Conservation (phyloP, 1,284 basidiomycete genomes). For the Ustilago esculenta region DNA sequence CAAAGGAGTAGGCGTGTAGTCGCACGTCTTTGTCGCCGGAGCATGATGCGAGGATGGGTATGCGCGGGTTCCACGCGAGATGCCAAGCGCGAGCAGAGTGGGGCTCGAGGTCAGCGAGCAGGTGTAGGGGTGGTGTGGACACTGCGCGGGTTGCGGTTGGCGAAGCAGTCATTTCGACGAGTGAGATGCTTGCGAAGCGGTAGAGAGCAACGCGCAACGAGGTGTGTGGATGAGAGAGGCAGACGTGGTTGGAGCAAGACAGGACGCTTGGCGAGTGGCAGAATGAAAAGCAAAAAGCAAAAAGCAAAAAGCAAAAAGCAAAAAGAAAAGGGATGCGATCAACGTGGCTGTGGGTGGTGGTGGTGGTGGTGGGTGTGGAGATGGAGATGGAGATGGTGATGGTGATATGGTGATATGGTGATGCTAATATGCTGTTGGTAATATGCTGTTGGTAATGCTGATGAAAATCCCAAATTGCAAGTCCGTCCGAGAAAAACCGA, state of each 20-base stretch:
- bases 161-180: slow-evolving; percentile 7
- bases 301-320: no score
- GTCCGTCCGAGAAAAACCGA: no score
- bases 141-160: slow-evolving; percentile 4
- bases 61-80: slow-evolving; percentile 87
- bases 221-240: no score
- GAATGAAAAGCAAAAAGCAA: no score
- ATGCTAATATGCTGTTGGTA: no score
- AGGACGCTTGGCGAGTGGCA: no score
- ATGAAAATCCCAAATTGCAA: no score
- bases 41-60: slow-evolving; percentile 86
- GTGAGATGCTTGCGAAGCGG: background rate
- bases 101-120: slow-evolving; percentile 39
- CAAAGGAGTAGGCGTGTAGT: slow-evolving; percentile 77
- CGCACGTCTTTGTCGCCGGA: slow-evolving; percentile 92
- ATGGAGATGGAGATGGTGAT: background rate
- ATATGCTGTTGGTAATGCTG: no score
- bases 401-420: no score
- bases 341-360: background rate
- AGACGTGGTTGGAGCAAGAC: no score
- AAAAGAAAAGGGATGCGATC: no score
- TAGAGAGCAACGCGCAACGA: no score
- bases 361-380: background rate
- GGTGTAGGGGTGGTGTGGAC: slow-evolving; percentile 26
- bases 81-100: slow-evolving; percentile 74